Evolutionary conservation across 106 monocot species (phyloP).

Genomic region (Phalaenopsis equestris): DNA sequence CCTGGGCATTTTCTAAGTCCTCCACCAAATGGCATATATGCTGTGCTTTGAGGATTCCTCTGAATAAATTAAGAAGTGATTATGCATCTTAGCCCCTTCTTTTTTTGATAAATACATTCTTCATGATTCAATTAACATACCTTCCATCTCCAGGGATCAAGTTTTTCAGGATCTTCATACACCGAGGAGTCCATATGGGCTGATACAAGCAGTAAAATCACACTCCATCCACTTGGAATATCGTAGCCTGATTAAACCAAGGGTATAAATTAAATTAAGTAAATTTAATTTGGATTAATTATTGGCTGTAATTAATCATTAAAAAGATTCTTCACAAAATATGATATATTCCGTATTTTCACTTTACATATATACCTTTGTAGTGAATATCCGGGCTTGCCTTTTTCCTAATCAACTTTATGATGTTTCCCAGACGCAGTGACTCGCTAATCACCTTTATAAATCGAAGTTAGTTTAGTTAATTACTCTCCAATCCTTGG

Average conservation of each 20-base stretch:
- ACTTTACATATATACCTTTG: constrained; percentile 29
- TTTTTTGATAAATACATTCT: too few relatives aligned
- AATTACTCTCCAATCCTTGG: not conserved
- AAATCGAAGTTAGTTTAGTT: not conserved
- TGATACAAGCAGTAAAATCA: not conserved
- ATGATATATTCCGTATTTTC: too few relatives aligned
- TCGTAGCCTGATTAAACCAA: not conserved
- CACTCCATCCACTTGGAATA: constrained; percentile 4
- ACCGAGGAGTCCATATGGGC: not conserved
- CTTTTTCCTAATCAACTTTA: constrained; percentile 69
- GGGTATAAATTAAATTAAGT: not conserved
- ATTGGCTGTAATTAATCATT: not conserved
- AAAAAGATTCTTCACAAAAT: too few relatives aligned
- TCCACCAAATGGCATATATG: constrained; percentile 32
- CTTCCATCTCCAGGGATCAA: constrained; percentile 1
- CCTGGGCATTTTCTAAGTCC: constrained; percentile 33
- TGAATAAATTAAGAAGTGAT: not conserved
- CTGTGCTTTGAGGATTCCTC: constrained; percentile 2
- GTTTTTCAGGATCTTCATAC: not conserved
- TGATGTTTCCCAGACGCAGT: constrained; percentile 71
- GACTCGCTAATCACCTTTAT: constrained; percentile 84
- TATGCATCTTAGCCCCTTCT: too few relatives aligned
- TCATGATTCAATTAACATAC: not conserved
- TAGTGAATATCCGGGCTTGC: constrained; percentile 34
- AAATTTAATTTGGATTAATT: not conserved